A percentile compares a stretch with the other conserved stretches of the same genome.
Conservation (phyloP, 2,329 filamentous ascomycete genomes). For the Fusarium compactum region DNA sequence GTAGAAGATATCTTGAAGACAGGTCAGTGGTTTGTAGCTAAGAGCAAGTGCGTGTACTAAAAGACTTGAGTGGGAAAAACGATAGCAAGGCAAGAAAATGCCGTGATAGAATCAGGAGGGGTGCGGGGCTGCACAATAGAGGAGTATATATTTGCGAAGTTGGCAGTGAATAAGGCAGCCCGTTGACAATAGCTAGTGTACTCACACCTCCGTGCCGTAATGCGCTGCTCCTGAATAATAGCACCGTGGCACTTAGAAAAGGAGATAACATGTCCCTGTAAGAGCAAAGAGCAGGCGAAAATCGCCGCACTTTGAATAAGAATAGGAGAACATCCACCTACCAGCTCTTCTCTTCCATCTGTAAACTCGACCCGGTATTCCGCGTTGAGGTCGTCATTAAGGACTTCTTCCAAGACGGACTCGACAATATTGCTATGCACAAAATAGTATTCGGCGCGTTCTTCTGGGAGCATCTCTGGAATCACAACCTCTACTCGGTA, state of each 20-base stretch:
- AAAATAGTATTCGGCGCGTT: slow-evolving; percentile 48
- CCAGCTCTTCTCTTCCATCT: slow-evolving; percentile 59
- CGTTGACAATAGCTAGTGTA: slow-evolving; percentile 13
- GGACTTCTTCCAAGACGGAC: slow-evolving; percentile 50
- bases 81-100: not conserved
- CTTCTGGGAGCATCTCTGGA: slow-evolving; percentile 44
- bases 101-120: slow-evolving; percentile 5
- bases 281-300: not conserved
- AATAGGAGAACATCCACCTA: slow-evolving; percentile 51
- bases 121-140: slow-evolving; percentile 26
- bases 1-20: slow-evolving; percentile 48
- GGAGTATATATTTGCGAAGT: slow-evolving; percentile 22
- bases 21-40: slow-evolving; percentile 33
- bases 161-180: slow-evolving; percentile 40
- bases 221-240: slow-evolving; percentile 4
- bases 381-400: slow-evolving; percentile 41
- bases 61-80: not conserved
- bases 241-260: not conserved
- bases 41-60: not conserved
- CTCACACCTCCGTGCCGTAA: slow-evolving; percentile 1
- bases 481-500: slow-evolving; percentile 50
- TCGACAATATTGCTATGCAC: slow-evolving; percentile 56
- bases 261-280: not conserved
- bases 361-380: slow-evolving; percentile 59
- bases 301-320: not conserved